Evolutionary conservation across 768 basidiomycete genomes (phyloP).

Genomic region (Lentinula aciculospora): DNA sequence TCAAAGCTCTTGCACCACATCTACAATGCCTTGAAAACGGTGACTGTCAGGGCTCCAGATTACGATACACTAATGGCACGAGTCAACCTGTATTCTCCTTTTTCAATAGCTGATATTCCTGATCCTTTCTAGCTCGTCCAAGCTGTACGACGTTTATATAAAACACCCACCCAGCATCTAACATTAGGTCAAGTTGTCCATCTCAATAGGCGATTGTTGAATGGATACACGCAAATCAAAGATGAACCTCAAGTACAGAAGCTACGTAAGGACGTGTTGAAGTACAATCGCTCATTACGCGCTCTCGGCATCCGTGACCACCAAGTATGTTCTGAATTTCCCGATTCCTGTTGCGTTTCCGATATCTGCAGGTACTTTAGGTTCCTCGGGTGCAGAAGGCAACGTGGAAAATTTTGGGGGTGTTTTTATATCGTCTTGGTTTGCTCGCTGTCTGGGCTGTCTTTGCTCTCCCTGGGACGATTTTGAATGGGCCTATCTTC

Average conservation of each 20-base stretch:
- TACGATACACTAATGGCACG: constrained; percentile 96
- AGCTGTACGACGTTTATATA: constrained; percentile 89
- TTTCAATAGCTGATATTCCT: constrained; percentile 6
- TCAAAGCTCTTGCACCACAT: constrained; percentile 83
- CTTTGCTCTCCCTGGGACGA: constrained; percentile 83
- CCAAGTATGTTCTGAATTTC: constrained; percentile 46
- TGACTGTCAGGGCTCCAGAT: constrained; percentile 94
- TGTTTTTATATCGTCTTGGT: constrained; percentile 76
- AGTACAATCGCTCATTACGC: constrained; percentile 82
- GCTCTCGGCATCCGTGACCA: constrained; percentile 93
- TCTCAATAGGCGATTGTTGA: constrained; percentile 85
- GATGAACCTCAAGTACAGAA: constrained; percentile 88
- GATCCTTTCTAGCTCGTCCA: constrained; percentile 68
- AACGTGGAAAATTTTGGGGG: constrained; percentile 77
- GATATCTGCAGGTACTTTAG: constrained; percentile 23
- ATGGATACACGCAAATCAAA: constrained; percentile 89
- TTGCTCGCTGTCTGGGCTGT: constrained; percentile 77
- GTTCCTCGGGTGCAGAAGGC: constrained; percentile 85
- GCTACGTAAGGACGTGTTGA: constrained; percentile 72
- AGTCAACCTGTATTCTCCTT: constrained; percentile 1
- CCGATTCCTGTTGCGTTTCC: neutral
- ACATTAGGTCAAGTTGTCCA: constrained; percentile 95
- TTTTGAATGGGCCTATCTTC: constrained; percentile 91
- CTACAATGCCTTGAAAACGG: constrained; percentile 90
- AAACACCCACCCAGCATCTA: constrained; percentile 88